These are phyloP conservation scores for Haplosporangium sp. DNA, from an alignment of 371 early-diverging fungal genomes.

Conservation along the genomic window DNA sequence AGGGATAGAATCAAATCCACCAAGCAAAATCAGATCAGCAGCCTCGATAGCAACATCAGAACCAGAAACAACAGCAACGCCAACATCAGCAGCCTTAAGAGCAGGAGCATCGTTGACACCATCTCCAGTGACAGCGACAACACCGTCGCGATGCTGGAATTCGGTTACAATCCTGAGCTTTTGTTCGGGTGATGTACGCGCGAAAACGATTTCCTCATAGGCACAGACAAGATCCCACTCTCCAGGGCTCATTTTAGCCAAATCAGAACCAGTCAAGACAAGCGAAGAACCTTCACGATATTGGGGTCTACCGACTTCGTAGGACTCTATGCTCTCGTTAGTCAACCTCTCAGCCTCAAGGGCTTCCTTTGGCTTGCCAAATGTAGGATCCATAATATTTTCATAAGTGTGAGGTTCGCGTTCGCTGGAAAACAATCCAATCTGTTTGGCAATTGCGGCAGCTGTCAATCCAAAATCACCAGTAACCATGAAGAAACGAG, in stretches of 20 bases:
- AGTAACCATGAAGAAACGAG: slow-evolving; percentile 84
- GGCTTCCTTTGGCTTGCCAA: neutral
- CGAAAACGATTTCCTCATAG: slow-evolving; percentile 87
- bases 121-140: slow-evolving; percentile 89
- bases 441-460: slow-evolving; percentile 75
- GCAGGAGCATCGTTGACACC: slow-evolving; percentile 96
- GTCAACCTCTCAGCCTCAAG: slow-evolving; percentile 1
- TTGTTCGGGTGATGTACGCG: slow-evolving; percentile 87
- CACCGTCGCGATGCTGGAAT: slow-evolving; percentile 71
- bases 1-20: slow-evolving; percentile 80
- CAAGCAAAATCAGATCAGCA: slow-evolving; percentile 78
- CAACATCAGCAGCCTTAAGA: slow-evolving; percentile 81
- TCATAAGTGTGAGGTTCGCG: slow-evolving; percentile 58
- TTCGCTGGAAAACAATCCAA: slow-evolving; percentile 68
- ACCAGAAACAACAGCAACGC: slow-evolving; percentile 82
- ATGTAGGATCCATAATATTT: slow-evolving; percentile 40
- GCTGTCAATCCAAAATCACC: slow-evolving; percentile 81
- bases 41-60: slow-evolving; percentile 87
- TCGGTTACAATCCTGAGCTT: slow-evolving; percentile 84
- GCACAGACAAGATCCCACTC: slow-evolving; percentile 70
- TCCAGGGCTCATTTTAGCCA: slow-evolving; percentile 60
- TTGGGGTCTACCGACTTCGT: slow-evolving; percentile 52
- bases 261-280: slow-evolving; percentile 66
- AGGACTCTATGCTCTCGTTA: slow-evolving; percentile 14
- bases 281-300: slow-evolving; percentile 56